A percentile compares a stretch with the other conserved stretches of the same genome.
Conservation (phyloP, 2,329 filamentous ascomycete genomes). For the Pseudopithomyces maydicus region DNA sequence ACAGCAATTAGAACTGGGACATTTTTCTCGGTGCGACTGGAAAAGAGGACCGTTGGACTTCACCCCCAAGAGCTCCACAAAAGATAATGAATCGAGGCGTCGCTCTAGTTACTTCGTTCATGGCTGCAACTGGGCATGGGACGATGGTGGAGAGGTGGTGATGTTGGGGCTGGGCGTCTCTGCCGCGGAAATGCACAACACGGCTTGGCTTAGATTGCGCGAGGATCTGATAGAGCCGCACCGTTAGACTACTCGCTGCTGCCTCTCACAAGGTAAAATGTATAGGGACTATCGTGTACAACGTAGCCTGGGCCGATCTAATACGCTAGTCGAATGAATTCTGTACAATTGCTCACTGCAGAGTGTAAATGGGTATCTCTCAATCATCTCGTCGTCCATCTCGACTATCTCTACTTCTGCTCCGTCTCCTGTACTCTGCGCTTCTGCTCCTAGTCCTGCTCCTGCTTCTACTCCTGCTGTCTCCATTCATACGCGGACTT, state of each 20-base stretch:
- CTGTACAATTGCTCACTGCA: too few relatives aligned
- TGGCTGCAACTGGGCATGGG: background rate
- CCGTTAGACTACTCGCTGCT: background rate
- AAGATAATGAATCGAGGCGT: too few relatives aligned
- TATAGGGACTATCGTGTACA: too few relatives aligned
- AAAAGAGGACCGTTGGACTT: too few relatives aligned
- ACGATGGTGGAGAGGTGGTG: background rate
- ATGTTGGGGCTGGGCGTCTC: background rate
- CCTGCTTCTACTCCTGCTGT: constrained; percentile 2
- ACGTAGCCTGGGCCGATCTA: too few relatives aligned
- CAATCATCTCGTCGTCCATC: background rate
- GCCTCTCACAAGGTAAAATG: too few relatives aligned
- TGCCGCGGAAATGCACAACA: constrained; percentile 5
- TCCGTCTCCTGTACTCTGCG: constrained; percentile 1
- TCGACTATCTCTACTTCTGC: constrained; percentile 5
- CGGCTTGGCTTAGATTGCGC: background rate
- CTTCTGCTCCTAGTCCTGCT: constrained; percentile 7
- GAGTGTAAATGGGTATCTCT: background rate
- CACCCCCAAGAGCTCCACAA: too few relatives aligned
- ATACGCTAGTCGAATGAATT: too few relatives aligned
- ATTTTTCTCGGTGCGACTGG: too few relatives aligned
- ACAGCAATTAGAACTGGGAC: too few relatives aligned
- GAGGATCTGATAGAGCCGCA: background rate
- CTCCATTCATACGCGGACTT: background rate
- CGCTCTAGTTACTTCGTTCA: background rate